Conservation (phyloP, 805 yeast genomes). For the Hanseniaspora lindneri region DNA sequence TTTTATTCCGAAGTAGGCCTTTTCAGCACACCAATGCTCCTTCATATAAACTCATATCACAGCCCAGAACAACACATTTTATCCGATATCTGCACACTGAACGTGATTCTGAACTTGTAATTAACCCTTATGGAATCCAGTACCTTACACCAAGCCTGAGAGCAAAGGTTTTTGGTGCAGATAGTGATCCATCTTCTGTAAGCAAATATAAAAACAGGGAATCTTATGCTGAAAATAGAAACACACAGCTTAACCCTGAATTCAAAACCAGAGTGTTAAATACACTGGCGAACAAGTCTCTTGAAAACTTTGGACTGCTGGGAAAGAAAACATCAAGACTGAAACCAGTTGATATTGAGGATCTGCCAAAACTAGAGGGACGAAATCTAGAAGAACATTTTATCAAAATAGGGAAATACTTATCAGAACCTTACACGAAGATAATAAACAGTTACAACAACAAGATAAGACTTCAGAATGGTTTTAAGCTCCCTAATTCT, state of each 20-base stretch:
- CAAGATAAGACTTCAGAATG: background rate
- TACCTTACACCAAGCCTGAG: constrained; percentile 52
- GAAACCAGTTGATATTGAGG: constrained; percentile 43
- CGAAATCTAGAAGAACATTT: constrained; percentile 73
- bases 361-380: constrained; percentile 68
- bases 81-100: background rate
- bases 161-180: constrained; percentile 45
- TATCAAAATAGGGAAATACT: constrained; percentile 48
- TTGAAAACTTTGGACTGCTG: constrained; percentile 50
- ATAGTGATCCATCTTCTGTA: no score
- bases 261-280: background rate
- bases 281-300: constrained; percentile 47
- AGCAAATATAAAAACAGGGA: no score
- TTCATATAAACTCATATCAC: no score
- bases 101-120: constrained; percentile 12
- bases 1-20: background rate
- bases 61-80: no score
- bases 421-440: constrained; percentile 43
- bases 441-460: background rate
- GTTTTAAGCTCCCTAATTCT: constrained; percentile 36
- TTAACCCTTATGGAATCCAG: constrained; percentile 73
- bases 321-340: constrained; percentile 59
- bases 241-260: constrained; percentile 21
- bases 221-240: no score
- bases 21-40: no score